phyloP scores from a whole-genome alignment of 148 eudicot species.

The Camellia japonica region DNA sequence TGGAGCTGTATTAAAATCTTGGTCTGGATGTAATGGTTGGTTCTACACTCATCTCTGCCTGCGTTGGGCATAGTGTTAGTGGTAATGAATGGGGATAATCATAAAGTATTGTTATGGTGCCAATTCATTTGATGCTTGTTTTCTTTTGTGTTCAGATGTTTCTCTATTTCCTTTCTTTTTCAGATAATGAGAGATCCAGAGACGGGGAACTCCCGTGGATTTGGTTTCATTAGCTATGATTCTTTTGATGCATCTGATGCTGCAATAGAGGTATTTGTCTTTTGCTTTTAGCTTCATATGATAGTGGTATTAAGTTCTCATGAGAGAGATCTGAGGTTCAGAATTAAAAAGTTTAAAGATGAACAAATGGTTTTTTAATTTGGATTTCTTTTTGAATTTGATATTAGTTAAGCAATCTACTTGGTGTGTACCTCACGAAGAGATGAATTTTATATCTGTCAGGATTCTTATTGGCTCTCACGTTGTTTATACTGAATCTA shows the following conservation, averaged over 20 bases:
- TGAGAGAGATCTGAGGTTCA: background rate
- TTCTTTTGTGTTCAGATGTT: conserved; percentile 21
- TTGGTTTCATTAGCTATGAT: conserved; percentile 96
- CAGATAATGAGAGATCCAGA: conserved; percentile 99
- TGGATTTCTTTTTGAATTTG: background rate
- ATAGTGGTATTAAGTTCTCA: background rate
- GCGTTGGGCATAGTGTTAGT: background rate
- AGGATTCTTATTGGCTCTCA: background rate
- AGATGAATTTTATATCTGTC: background rate
- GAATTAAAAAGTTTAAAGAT: background rate
- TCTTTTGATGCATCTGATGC: conserved; percentile 97
- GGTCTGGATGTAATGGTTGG: background rate
- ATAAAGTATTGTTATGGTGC: background rate
- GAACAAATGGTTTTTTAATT: background rate
- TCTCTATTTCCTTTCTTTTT: conserved; percentile 1
- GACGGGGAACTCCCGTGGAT: conserved; percentile 94
- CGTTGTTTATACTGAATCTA: background rate
- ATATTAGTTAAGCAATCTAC: background rate
- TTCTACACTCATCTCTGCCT: background rate
- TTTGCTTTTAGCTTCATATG: background rate
- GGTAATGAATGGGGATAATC: background rate
- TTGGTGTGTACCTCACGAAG: background rate
- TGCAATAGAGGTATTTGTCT: conserved; percentile 70
- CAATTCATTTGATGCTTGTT: background rate
- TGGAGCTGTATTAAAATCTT: background rate